These are phyloP conservation scores for Plectosphaerella plurivora DNA, from an alignment of 2,329 filamentous ascomycete species.

Conservation along the genomic window DNA sequence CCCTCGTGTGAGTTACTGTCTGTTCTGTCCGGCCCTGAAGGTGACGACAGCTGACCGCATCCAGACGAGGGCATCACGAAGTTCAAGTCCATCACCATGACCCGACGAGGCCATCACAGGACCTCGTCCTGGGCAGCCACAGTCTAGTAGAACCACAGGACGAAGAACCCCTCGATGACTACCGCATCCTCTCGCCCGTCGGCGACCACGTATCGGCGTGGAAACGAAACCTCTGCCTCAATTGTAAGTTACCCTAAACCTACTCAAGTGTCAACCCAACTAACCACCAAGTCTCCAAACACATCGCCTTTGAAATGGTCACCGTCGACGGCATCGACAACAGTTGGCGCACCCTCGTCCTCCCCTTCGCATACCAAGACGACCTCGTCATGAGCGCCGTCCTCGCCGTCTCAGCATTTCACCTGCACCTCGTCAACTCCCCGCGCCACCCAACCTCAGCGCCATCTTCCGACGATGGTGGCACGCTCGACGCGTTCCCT, in stretches of 20 bases:
- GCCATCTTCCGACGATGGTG: not conserved
- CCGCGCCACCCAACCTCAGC: not conserved
- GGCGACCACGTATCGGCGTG: not conserved
- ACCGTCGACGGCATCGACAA: slow-evolving; percentile 16
- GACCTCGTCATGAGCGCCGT: slow-evolving; percentile 8
- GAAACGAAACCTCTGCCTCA: not conserved
- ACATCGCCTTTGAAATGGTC: slow-evolving; percentile 16
- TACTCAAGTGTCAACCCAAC: not conserved
- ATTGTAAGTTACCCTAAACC: not conserved
- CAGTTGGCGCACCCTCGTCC: slow-evolving; percentile 14
- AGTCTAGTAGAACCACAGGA: not conserved
- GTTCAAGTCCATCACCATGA: no score
- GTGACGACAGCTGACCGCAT: no score
- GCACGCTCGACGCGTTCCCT: not conserved
- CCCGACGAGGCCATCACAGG: no score
- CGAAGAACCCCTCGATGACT: not conserved
- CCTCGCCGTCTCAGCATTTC: slow-evolving; percentile 1
- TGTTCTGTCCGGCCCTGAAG: no score
- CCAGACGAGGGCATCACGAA: no score
- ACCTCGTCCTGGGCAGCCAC: no score
- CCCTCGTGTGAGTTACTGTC: no score
- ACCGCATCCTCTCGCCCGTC: not conserved
- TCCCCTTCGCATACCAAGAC: slow-evolving; percentile 13
- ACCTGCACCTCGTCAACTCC: not conserved
- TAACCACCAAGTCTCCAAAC: slow-evolving; percentile 9